Base-by-base conservation (phyloP, 2,329 filamentous ascomycete species). In the Scedosporium apiospermum region DNA sequence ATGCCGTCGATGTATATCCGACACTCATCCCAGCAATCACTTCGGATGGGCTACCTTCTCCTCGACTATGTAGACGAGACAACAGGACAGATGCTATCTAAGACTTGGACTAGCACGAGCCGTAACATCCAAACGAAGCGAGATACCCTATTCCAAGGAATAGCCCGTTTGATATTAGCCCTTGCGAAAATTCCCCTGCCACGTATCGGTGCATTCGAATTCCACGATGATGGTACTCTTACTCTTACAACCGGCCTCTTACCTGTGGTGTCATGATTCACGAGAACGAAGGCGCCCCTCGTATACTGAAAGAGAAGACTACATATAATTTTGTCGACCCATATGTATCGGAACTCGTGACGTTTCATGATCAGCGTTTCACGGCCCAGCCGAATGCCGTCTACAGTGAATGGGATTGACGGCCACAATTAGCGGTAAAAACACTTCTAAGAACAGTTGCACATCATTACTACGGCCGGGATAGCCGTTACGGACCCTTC, bases 191-290 rank as follows among this genome's bases (percentile, higher is more conserved):
- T 71, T 27, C 68, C 67, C 16, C 69, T 68, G 41, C 66, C 69
- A 5, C 68, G 68, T 14, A 71, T 73, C 30, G 71, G 67, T 12
- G 53, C 69, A 23, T 71, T 71, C 51, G 63, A 64, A 2, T 68
- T 72, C 65, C 63, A 67, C 62, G 63, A 73, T 63, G 53, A 63
- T 4, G 71, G 72, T 38, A 74, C 69, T 38, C 65, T 75, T 21
- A 65, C 68, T 18, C 65, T 74, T 58, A 68, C 71, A 74, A 72
- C 63, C 70, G 71, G 49, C 72, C 72, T 27, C 66, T 73, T 12
- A 64, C 65, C 61, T 69, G 66, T 64, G 64, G 65, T 14, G 65
- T 69, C 12, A 64, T 69, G 18, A 70, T 72, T 3, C 65, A 74
- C 9, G 74, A 75, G 65, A 75, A 73, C 66, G 65, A 72, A 12